These are phyloP conservation scores for Orobanche coerulescens DNA, from an alignment of 257 asterid species.

Conservation along the genomic window DNA sequence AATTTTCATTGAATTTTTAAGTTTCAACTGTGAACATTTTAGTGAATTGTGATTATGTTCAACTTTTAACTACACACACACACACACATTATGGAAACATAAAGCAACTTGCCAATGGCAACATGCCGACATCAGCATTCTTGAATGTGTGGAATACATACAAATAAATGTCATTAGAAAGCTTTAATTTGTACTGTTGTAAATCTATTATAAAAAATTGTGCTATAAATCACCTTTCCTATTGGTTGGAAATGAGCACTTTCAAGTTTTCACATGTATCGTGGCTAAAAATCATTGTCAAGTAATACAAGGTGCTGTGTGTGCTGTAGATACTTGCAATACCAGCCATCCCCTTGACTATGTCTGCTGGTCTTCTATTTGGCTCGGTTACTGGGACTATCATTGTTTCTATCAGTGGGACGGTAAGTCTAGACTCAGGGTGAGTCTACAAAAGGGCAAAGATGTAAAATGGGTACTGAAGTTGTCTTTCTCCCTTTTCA, in stretches of 20 bases:
- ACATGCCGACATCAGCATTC: background rate
- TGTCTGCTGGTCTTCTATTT: conserved; percentile 96
- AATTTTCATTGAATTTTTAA: conserved; percentile 2
- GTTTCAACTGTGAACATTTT: conserved; percentile 5
- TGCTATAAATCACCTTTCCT: background rate
- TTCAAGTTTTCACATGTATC: background rate
- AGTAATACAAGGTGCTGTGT: conserved; percentile 19
- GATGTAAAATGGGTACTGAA: conserved; percentile 18
- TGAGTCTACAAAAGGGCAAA: background rate
- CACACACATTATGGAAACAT: conserved; percentile 9
- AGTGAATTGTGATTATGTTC: background rate
- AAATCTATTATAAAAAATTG: too few species aligned
- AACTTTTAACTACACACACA: background rate
- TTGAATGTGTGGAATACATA: background rate
- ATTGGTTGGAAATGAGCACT: background rate
- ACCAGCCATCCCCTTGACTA: conserved; percentile 92
- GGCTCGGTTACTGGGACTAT: conserved; percentile 82
- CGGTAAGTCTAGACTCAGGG: conserved; percentile 42
- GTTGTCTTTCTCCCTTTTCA: conserved; percentile 28
- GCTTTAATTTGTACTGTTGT: background rate
- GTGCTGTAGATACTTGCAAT: conserved; percentile 73
- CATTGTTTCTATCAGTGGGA: conserved; percentile 88
- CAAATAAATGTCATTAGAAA: background rate
- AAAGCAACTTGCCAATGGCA: background rate
- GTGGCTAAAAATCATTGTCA: background rate